These are phyloP conservation scores for Pythium brachiatum DNA, from an alignment of 352 stramenopile genomes.

Conservation along the genomic window DNA sequence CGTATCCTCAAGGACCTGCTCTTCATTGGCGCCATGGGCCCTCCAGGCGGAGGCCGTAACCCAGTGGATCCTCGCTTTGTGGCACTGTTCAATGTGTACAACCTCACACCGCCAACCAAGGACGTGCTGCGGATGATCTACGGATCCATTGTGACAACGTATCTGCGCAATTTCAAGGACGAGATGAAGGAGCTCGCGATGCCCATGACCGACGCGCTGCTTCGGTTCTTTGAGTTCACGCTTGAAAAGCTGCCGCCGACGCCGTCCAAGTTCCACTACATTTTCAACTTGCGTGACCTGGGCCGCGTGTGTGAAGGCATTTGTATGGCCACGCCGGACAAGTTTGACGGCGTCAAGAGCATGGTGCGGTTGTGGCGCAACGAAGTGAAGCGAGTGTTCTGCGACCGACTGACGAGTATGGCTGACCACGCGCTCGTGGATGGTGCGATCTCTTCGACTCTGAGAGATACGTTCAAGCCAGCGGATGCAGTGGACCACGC, in stretches of 20 bases:
- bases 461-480: constrained; percentile 67
- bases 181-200: constrained; percentile 68
- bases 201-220: constrained; percentile 84
- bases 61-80: constrained; percentile 93
- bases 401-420: constrained; percentile 89
- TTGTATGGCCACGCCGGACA: constrained; percentile 92
- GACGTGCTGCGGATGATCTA: constrained; percentile 93
- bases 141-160: constrained; percentile 89
- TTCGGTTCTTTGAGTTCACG: constrained; percentile 90
- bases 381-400: constrained; percentile 92
- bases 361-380: constrained; percentile 93
- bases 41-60: constrained; percentile 93
- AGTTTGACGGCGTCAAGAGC: constrained; percentile 55
- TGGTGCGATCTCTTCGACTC: constrained; percentile 65
- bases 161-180: constrained; percentile 88
- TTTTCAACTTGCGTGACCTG: constrained; percentile 96
- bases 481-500: constrained; percentile 57
- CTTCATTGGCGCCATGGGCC: constrained; percentile 95
- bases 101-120: constrained; percentile 89
- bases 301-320: constrained; percentile 93
- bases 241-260: constrained; percentile 91
- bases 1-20: constrained; percentile 92
- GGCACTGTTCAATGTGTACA: constrained; percentile 96
- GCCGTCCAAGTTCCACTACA: constrained; percentile 96
- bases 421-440: constrained; percentile 85